Base-by-base conservation (phyloP, 2,329 filamentous ascomycete species). In the Xylariomycetidae sp. region DNA sequence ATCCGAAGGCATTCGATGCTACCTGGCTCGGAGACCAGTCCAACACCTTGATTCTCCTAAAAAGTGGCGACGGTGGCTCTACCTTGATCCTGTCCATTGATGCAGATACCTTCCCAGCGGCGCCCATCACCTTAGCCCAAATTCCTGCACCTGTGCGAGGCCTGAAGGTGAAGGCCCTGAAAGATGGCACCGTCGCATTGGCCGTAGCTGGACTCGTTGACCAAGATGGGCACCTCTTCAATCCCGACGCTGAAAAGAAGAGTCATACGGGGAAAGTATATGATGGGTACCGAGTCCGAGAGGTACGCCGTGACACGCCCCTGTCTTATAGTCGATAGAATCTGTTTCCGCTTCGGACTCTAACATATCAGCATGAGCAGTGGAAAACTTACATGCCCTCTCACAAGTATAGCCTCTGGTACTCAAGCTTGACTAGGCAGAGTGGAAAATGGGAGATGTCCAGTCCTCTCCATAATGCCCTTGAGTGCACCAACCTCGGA, bases 361-460 rank as follows among this genome's bases (percentile, higher is more conserved):
- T n/a, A n/a, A n/a, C n/a, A n/a, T n/a, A n/a, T n/a, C n/a, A n/a
- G n/a, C n/a, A n/a, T n/a, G n/a, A n/a, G n/a, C 31, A 66, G 56
- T 58, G 54, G 55, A 53, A 59, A 34, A 35, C 47, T 1, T 57
- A 58, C 20, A 46, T 45, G 16, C 53, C 50, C 15, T 44, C 50
- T 6, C 46, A 58, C 25, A 54, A 47, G 14, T 54, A 60, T 33
- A 43, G 51, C 4, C 54, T 68, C 16, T 67, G 62, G 57, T 66
- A 64, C 46, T 58, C 54, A 8, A 51, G 46, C 9, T 46, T 67
- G 6, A 33, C 33, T 12, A 48, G 51, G 5, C 37, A 41, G n/a
- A 42, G 53, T 15, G 49, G 44, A 10, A 27, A 36, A 5, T 66
- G 60, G 61, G 44, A 36, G 7, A 42, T 64, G 6, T 32, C 47